These are phyloP conservation scores for Spongospora subterranea DNA, from an alignment of 208 protist species.

Conservation along the genomic window DNA sequence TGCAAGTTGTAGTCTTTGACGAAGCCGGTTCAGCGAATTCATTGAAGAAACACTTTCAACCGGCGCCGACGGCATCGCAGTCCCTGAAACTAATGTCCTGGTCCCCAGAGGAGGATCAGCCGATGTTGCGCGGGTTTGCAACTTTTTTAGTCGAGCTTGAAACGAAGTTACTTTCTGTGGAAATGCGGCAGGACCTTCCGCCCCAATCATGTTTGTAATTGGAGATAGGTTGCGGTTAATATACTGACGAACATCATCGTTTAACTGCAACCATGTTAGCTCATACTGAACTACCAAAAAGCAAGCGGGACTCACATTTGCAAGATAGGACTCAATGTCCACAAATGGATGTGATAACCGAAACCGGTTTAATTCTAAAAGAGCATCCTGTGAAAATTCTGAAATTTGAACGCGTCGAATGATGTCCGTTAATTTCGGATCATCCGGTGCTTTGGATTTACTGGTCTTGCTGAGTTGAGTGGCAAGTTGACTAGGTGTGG, in stretches of 20 bases:
- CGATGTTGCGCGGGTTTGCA: neutral
- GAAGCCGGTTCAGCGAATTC: neutral
- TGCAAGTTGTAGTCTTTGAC: neutral
- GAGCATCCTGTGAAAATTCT: neutral
- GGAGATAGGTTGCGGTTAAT: neutral
- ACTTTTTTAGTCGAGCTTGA: neutral
- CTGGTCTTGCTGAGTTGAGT: too few species aligned
- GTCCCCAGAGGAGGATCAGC: neutral
- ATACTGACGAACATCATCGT: neutral
- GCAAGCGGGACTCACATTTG: neutral
- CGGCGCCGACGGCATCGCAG: neutral
- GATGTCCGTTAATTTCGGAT: neutral
- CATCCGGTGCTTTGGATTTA: too few species aligned
- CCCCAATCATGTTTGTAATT: too few species aligned
- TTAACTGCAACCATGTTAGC: neutral
- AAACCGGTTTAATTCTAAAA: neutral
- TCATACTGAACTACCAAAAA: neutral
- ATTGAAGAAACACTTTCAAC: too few species aligned
- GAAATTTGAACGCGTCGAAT: neutral
- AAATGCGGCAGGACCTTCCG: neutral
- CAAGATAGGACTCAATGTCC: conserved; percentile 18
- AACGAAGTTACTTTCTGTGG: neutral
- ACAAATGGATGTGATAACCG: neutral
- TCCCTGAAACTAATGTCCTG: neutral
- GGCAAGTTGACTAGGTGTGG: neutral